A percentile compares a stretch with the other conserved stretches of the same genome.
These are phyloP conservation scores for Citrus australasica DNA, from an alignment of 345 rosid species.

Conservation along the genomic window DNA sequence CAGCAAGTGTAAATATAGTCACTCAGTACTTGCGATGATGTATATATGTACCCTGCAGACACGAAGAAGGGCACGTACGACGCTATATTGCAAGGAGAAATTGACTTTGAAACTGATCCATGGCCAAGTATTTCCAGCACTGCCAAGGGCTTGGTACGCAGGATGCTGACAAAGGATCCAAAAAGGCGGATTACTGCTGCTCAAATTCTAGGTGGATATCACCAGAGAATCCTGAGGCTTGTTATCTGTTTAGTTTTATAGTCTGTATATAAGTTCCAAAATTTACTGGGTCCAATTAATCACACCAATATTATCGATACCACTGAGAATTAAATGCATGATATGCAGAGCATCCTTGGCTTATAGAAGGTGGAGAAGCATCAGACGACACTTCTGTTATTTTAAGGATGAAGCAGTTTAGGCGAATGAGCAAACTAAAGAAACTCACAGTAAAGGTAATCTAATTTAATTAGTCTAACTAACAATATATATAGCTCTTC, in stretches of 20 bases:
- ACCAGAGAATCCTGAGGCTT: background rate
- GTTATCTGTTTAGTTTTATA: too few species aligned
- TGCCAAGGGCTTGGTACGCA: slow-evolving; percentile 77
- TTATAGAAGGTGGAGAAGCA: slow-evolving; percentile 68
- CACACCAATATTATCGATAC: too few species aligned
- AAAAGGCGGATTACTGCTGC: slow-evolving; percentile 63
- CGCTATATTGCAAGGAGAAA: slow-evolving; percentile 65
- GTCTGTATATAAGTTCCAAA: background rate
- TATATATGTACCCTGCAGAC: slow-evolving; percentile 37
- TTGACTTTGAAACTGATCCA: slow-evolving; percentile 69
- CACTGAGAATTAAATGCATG: background rate
- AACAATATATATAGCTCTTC: too few species aligned
- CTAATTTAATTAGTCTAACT: background rate
- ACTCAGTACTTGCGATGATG: background rate
- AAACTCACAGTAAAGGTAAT: slow-evolving; percentile 85
- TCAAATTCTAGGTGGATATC: slow-evolving; percentile 58
- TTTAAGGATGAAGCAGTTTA: slow-evolving; percentile 89
- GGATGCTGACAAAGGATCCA: slow-evolving; percentile 70
- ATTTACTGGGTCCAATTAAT: background rate
- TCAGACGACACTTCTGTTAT: slow-evolving; percentile 92
- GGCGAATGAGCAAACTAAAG: slow-evolving; percentile 91
- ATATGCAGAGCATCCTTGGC: slow-evolving; percentile 68
- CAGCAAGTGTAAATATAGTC: background rate
- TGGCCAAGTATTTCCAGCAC: slow-evolving; percentile 79
- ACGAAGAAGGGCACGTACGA: slow-evolving; percentile 72